A percentile compares a stretch with the other conserved stretches of the same genome.
phyloP scores from a whole-genome alignment of 352 stramenopile genomes.

The Globisporangium alternatum region DNA sequence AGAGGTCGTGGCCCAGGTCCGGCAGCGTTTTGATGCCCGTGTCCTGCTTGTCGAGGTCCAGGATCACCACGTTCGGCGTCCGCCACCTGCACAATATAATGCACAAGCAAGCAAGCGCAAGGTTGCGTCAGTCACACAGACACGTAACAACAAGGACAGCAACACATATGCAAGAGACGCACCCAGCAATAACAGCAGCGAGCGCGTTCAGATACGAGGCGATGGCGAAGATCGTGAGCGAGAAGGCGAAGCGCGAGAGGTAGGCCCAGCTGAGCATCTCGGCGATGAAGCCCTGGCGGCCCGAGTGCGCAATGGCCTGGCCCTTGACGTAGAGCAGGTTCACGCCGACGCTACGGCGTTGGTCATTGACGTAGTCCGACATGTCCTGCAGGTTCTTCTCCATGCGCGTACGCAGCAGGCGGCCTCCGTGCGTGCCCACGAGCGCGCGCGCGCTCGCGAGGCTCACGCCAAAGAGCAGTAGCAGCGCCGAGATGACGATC shows the following conservation, averaged over 20 bases:
- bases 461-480: constrained; percentile 69
- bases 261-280: constrained; percentile 89
- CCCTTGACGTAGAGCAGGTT: constrained; percentile 71
- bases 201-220: constrained; percentile 85
- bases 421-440: constrained; percentile 26
- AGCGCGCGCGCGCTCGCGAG: constrained; percentile 46
- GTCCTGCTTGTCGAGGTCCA: constrained; percentile 56
- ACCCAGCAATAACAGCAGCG: constrained; percentile 70
- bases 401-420: constrained; percentile 51
- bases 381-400: constrained; percentile 79
- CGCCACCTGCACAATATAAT: constrained; percentile 37
- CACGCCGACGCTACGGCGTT: constrained; percentile 41
- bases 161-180: not conserved
- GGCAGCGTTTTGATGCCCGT: constrained; percentile 77
- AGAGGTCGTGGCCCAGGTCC: constrained; percentile 83
- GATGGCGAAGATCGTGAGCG: constrained; percentile 65
- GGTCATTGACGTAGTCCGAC: constrained; percentile 63
- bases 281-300: constrained; percentile 77
- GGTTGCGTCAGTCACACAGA: not conserved
- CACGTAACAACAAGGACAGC: not conserved
- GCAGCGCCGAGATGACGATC: constrained; percentile 69
- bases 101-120: not conserved
- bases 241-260: constrained; percentile 79
- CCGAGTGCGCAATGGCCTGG: constrained; percentile 32
- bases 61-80: constrained; percentile 82